Percentiles rank a stretch among this genome's conserved stretches.
phyloP scores from a whole-genome alignment of 2,329 filamentous ascomycete species.

The Exophiala bonariae region DNA sequence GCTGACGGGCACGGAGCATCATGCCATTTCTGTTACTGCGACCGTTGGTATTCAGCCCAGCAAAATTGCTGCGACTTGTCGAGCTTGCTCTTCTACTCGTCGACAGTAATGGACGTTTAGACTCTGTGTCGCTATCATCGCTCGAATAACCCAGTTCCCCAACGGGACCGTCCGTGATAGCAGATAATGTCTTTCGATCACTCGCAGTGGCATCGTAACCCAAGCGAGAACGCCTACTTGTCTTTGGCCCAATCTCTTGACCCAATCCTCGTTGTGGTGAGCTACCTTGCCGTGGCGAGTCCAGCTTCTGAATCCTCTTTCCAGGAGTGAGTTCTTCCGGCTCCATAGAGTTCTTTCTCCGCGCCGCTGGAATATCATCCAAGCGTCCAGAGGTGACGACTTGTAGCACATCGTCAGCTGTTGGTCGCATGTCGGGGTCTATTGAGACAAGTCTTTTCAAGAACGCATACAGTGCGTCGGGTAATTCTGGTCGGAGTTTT shows the following conservation, averaged over 20 bases:
- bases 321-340: constrained; percentile 28
- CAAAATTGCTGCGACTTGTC: neutral
- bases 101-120: too few species aligned
- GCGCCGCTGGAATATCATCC: constrained; percentile 20
- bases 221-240: constrained; percentile 11
- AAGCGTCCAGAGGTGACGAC: constrained; percentile 68
- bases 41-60: constrained; percentile 6
- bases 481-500: constrained; percentile 75
- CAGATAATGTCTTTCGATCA: constrained; percentile 1
- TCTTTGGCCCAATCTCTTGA: constrained; percentile 2
- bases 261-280: constrained; percentile 12
- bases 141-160: constrained; percentile 3
- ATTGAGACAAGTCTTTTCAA: constrained; percentile 78
- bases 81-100: neutral
- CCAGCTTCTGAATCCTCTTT: constrained; percentile 23
- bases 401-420: constrained; percentile 78
- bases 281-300: constrained; percentile 20
- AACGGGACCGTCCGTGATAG: neutral
- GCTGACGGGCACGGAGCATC: constrained; percentile 12
- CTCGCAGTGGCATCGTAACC: neutral
- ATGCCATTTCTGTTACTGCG: constrained; percentile 3
- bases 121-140: constrained; percentile 1
- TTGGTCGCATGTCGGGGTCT: constrained; percentile 74
- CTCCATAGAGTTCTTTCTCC: constrained; percentile 20
- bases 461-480: constrained; percentile 80